These are phyloP conservation scores for Litsea cubeba DNA, from an alignment of 164 flowering plant genomes.

Conservation along the genomic window DNA sequence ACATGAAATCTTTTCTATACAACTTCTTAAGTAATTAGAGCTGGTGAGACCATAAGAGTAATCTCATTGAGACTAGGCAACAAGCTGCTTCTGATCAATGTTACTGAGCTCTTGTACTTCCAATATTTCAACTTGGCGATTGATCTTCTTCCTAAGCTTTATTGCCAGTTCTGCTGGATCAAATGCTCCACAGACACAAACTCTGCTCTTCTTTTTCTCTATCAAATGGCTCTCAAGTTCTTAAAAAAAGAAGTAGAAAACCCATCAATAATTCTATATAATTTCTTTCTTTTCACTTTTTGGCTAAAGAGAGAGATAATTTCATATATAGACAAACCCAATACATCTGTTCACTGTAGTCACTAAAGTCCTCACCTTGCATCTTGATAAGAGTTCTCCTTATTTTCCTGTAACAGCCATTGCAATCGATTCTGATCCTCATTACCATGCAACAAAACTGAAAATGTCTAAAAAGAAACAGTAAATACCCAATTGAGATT, in stretches of 20 bases:
- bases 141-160: slow-evolving; percentile 66
- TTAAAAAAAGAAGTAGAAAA: background rate
- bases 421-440: slow-evolving; percentile 73
- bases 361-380: slow-evolving; percentile 42
- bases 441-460: slow-evolving; percentile 66
- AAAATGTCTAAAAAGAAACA: background rate
- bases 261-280: too few relatives aligned
- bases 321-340: background rate
- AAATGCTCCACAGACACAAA: slow-evolving; percentile 54
- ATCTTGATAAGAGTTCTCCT: slow-evolving; percentile 59
- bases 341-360: background rate
- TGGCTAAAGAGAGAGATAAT: too few relatives aligned
- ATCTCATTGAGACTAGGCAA: background rate
- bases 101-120: slow-evolving; percentile 42
- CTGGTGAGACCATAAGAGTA: background rate
- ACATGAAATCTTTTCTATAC: background rate
- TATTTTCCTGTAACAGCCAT: slow-evolving; percentile 62
- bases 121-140: slow-evolving; percentile 69
- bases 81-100: background rate
- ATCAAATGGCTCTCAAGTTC: background rate
- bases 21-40: background rate
- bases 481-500: background rate
- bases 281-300: too few relatives aligned
- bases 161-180: slow-evolving; percentile 65
- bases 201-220: slow-evolving; percentile 53